Percentiles rank a stretch among this genome's conserved stretches.
Evolutionary conservation across 345 rosid species (phyloP).

Genomic region (Lumnitzera racemosa): DNA sequence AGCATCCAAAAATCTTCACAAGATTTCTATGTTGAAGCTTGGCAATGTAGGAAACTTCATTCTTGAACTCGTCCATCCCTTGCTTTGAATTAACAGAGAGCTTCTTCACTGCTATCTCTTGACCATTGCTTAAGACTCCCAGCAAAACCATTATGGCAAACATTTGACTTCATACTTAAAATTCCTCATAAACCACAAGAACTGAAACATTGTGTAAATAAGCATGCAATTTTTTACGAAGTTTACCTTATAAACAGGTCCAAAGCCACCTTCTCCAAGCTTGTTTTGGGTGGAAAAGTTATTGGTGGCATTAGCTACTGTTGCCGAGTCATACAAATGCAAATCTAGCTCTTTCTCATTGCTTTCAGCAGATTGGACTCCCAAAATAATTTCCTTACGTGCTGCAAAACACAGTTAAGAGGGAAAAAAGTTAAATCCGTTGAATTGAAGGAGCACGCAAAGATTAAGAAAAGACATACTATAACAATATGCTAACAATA

Average conservation of each 20-base stretch:
- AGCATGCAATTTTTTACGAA: no score
- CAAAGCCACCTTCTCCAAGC: conserved; percentile 10
- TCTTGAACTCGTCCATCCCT: conserved; percentile 14
- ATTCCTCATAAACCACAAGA: no score
- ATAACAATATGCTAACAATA: no score
- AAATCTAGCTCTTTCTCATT: conserved; percentile 9
- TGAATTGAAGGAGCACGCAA: not conserved
- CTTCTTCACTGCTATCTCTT: conserved; percentile 14
- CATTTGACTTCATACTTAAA: no score
- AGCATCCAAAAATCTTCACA: conserved; percentile 31
- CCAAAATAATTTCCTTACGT: not conserved
- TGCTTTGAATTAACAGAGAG: conserved; percentile 9
- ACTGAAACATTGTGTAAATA: no score
- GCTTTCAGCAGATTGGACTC: conserved; percentile 1
- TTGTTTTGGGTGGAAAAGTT: conserved; percentile 7
- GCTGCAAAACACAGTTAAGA: not conserved
- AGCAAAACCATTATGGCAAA: not conserved
- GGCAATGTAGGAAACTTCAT: conserved; percentile 10
- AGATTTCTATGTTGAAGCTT: conserved; percentile 39
- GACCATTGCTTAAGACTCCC: conserved; percentile 11
- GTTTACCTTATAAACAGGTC: conserved; percentile 12
- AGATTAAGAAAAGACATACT: no score
- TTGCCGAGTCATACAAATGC: conserved; percentile 5
- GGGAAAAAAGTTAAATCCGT: not conserved
- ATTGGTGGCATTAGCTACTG: conserved; percentile 7